These are phyloP conservation scores for Gossypium ekmanianum DNA, from an alignment of 345 rosid species.

Conservation along the genomic window DNA sequence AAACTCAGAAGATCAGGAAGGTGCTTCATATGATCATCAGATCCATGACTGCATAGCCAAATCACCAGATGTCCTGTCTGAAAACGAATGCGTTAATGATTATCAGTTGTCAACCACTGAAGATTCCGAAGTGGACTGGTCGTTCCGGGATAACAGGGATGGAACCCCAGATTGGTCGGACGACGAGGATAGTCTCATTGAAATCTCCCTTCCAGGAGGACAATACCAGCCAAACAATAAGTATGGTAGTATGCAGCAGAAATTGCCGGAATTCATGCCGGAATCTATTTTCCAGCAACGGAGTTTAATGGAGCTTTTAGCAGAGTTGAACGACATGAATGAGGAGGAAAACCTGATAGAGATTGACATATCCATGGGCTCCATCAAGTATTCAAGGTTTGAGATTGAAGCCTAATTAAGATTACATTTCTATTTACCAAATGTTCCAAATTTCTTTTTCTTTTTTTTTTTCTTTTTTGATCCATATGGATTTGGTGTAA, in stretches of 20 bases:
- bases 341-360: conserved; percentile 88
- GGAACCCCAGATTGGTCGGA: conserved; percentile 37
- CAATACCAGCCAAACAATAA: conserved; percentile 32
- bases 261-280: conserved; percentile 27
- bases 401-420: conserved; percentile 40
- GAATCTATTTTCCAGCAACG: conserved; percentile 32
- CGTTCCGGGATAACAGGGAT: conserved; percentile 26
- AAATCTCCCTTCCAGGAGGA: conserved; percentile 67
- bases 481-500: conserved; percentile 31
- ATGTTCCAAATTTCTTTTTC: conserved; percentile 6
- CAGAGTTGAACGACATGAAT: conserved; percentile 50
- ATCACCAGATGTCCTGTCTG: conserved; percentile 25
- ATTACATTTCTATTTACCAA: neutral
- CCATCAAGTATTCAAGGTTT: conserved; percentile 69
- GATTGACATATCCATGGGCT: conserved; percentile 78
- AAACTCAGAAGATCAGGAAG: conserved; percentile 6
- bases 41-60: conserved; percentile 10
- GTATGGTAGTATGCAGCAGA: conserved; percentile 24
- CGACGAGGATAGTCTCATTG: conserved; percentile 64
- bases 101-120: conserved; percentile 37
- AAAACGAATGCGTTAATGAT: conserved; percentile 24
- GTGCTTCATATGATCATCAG: neutral
- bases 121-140: conserved; percentile 43
- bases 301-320: conserved; percentile 38
- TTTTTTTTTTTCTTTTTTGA: conserved; percentile 15